Conservation (phyloP, 495 filamentous ascomycete species). For the Hyphodiscus hymeniophilus region DNA sequence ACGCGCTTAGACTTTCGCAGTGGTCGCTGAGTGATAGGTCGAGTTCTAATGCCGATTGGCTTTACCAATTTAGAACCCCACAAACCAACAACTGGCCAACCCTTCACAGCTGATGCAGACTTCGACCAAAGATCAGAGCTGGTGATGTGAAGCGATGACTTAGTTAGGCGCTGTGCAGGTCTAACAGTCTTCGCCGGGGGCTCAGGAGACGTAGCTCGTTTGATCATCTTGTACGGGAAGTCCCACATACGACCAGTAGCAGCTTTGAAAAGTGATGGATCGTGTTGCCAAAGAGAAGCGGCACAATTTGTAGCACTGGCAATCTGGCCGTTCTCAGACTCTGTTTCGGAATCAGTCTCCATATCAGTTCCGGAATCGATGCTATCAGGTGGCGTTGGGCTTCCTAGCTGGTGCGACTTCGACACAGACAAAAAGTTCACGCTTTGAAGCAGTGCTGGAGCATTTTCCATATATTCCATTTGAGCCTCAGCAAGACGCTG, state of each 20-base stretch:
- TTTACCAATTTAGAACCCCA: conserved; percentile 24
- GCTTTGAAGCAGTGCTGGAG: conserved; percentile 29
- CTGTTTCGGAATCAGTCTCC: conserved; percentile 16
- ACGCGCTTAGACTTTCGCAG: conserved; percentile 41
- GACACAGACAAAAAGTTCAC: conserved; percentile 33
- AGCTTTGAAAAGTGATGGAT: conserved; percentile 5
- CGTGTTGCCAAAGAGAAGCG: conserved; percentile 16
- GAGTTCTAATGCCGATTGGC: conserved; percentile 15
- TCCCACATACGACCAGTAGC: conserved; percentile 30
- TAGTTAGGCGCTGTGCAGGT: conserved; percentile 12
- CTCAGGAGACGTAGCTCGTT: conserved; percentile 24
- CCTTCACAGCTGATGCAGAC: conserved; percentile 11
- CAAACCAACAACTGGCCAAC: conserved; percentile 17
- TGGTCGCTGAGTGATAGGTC: conserved; percentile 23
- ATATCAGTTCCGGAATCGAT: conserved; percentile 12
- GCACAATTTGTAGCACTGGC: not conserved
- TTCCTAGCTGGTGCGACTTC: conserved; percentile 32
- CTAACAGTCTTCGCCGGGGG: conserved; percentile 30
- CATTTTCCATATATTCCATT: conserved; percentile 34
- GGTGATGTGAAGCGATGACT: conserved; percentile 7
- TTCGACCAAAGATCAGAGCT: conserved; percentile 24
- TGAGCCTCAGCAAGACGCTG: conserved; percentile 32
- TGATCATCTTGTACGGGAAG: conserved; percentile 3
- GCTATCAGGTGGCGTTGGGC: conserved; percentile 38
- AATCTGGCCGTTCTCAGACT: not conserved